Percentiles rank a stretch among this genome's conserved stretches.
These are phyloP conservation scores for Colletotrichum sp. DNA, from an alignment of 2,329 filamentous ascomycete genomes.

Conservation along the genomic window DNA sequence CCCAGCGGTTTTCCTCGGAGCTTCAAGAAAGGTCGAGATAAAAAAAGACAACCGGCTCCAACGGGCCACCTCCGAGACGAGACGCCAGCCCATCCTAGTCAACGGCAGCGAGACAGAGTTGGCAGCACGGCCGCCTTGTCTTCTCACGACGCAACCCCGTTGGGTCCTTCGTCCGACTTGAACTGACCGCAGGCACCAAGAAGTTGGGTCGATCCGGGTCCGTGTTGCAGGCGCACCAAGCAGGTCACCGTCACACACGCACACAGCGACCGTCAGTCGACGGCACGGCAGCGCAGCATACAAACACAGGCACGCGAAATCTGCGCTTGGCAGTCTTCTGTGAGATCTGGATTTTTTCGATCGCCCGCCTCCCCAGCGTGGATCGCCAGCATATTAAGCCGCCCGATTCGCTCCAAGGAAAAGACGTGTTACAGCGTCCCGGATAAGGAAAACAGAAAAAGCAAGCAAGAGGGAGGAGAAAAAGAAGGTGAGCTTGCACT, in stretches of 20 bases:
- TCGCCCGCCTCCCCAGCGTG: background rate
- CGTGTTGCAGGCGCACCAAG: constrained; percentile 14
- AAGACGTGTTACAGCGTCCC: background rate
- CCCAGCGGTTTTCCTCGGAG: background rate
- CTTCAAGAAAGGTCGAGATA: background rate
- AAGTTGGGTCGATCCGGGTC: constrained; percentile 16
- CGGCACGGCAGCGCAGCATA: background rate
- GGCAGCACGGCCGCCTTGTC: constrained; percentile 1
- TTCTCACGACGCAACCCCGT: constrained; percentile 4
- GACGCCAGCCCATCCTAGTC: constrained; percentile 11
- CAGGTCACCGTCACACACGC: constrained; percentile 1
- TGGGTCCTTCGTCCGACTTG: constrained; percentile 17
- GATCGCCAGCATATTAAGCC: background rate
- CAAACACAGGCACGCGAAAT: background rate
- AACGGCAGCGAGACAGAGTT: constrained; percentile 13
- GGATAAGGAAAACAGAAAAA: background rate
- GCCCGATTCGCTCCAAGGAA: background rate
- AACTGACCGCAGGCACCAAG: constrained; percentile 4
- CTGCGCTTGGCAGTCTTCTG: background rate
- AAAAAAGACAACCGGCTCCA: background rate
- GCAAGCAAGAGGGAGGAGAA: background rate
- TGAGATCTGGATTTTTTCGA: background rate
- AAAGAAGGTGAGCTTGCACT: constrained; percentile 10
- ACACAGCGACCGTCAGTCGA: background rate
- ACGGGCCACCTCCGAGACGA: background rate